Conservation (phyloP, 2,329 filamentous ascomycete genomes). For the Dactylonectria estremocensis region DNA sequence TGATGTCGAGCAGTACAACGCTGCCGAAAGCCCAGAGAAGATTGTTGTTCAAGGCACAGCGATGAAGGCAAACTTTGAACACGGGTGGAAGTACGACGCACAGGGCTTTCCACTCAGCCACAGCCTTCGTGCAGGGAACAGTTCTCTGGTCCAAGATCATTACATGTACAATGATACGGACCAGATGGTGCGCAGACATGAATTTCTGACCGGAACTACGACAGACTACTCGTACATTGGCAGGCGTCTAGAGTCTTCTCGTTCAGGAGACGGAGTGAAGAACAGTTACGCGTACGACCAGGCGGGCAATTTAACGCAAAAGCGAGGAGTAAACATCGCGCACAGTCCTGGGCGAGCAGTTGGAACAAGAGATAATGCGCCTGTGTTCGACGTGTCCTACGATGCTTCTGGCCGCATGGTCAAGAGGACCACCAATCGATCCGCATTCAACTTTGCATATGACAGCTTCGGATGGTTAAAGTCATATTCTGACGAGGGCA, state of each 20-base stretch:
- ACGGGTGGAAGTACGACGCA: background rate
- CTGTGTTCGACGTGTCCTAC: background rate
- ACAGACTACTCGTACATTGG: slow-evolving; percentile 1
- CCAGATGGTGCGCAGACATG: background rate
- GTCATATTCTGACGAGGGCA: background rate
- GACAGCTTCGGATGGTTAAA: slow-evolving; percentile 4
- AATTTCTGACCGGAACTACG: background rate
- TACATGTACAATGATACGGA: slow-evolving; percentile 9
- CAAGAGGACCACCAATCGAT: background rate
- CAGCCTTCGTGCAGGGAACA: background rate
- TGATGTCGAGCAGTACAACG: background rate
- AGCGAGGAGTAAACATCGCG: background rate
- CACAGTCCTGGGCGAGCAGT: background rate
- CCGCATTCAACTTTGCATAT: background rate
- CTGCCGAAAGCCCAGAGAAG: background rate
- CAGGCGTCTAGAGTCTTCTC: background rate
- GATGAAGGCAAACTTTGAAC: slow-evolving; percentile 1
- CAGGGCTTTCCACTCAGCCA: slow-evolving; percentile 1
- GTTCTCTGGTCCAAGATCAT: background rate
- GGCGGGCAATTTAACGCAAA: background rate
- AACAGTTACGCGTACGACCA: background rate
- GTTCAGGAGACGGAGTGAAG: background rate
- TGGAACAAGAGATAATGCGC: background rate
- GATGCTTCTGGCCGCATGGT: background rate
- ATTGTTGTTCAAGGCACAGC: slow-evolving; percentile 1